Base-by-base conservation (phyloP, 1,139 yeast species). In the Casaregolazyma suthepensis region DNA sequence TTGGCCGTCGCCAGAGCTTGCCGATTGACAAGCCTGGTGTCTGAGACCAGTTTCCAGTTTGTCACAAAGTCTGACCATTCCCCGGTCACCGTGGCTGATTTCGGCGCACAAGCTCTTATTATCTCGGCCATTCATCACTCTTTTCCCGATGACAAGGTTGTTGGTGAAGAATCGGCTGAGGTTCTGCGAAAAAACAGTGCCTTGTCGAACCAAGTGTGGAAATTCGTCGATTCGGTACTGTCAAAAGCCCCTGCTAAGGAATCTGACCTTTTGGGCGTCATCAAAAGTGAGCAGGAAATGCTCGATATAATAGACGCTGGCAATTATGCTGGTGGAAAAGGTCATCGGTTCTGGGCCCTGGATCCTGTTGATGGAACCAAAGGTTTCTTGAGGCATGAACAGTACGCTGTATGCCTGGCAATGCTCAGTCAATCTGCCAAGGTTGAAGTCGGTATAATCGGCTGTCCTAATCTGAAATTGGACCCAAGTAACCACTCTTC, bases 311-410 rank as follows among this genome's bases (percentile, higher is more conserved):
- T 93, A 58, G 96, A 91, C 67, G 72, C 76, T 57, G 98, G 98
- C 46, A 78, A 80, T 63, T 86, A 87, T 42, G 66, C 76, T 57
- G 97, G 97, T 53, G 96, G 96, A 2, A 62, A 74, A 42, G 74
- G 71, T 47, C 96, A 96, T 31, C 76, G 98, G 59, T 82, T 87
- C 69, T 93, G 99, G 99, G 96, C 98, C 0, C 73, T 93, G 64
- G 99, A 93, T 67, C 99, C 99, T 37, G 91, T 93, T 58, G 99
- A 93, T 67, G 99, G 99, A 15, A 93, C 99, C 19, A 91, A 91
- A 68, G 99, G 99, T 0, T 93, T 93, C 66, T 75, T 93, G 55
- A 78, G 99, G 66, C 96, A 96, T 45, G 51, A 50, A 19, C 99
- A 93, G 69, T 93, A 89, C 70, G 98, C 99, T 3, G 96, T 93